phyloP scores from a whole-genome alignment of 1,139 yeast genomes.

The Diutina neorugosa region DNA sequence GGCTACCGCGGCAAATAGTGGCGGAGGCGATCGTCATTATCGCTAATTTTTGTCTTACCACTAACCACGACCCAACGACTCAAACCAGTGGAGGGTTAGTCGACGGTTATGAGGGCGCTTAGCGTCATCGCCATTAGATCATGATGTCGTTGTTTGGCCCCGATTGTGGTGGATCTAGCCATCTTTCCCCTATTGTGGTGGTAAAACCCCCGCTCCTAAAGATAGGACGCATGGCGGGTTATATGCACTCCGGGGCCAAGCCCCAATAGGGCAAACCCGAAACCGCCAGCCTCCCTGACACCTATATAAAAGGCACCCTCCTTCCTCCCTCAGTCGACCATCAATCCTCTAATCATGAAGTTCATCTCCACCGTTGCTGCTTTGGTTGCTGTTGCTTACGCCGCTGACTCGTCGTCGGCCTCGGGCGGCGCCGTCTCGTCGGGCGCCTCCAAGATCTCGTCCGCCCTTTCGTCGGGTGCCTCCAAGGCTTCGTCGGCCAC shows the following conservation, averaged over 20 bases:
- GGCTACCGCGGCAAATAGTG: too few species aligned
- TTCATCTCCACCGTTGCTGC: background rate
- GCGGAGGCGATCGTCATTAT: too few species aligned
- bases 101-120: too few species aligned
- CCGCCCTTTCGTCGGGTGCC: background rate
- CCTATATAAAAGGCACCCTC: background rate
- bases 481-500: background rate
- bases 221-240: background rate
- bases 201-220: background rate
- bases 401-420: constrained; percentile 1
- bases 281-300: background rate
- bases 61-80: too few species aligned
- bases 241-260: background rate
- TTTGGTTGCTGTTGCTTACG: background rate
- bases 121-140: background rate
- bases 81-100: too few species aligned
- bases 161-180: background rate
- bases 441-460: background rate
- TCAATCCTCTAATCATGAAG: background rate
- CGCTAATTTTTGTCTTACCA: too few species aligned
- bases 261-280: background rate
- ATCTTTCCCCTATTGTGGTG: background rate
- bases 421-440: background rate
- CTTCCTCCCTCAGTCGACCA: background rate
- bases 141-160: background rate